phyloP scores from a whole-genome alignment of 2,329 filamentous ascomycete species.

The Pseudocercospora cruenta region DNA sequence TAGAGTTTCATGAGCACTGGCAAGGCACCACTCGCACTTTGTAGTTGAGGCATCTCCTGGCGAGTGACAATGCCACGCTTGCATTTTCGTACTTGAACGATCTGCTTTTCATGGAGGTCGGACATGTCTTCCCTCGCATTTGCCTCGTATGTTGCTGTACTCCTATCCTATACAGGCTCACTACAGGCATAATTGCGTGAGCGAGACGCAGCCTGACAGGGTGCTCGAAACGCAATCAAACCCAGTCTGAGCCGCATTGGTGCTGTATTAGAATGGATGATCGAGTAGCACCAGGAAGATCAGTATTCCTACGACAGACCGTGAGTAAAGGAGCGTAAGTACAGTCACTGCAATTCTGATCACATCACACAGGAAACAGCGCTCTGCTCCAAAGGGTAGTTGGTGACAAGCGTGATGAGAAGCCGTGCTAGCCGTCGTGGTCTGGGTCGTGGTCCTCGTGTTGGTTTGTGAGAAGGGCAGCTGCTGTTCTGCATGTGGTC shows the following conservation, averaged over 20 bases:
- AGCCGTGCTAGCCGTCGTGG: too few relatives aligned
- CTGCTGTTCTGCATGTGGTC: not conserved
- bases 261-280: not conserved
- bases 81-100: too few relatives aligned
- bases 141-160: not conserved
- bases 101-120: too few relatives aligned
- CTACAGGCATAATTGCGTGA: not conserved
- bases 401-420: too few relatives aligned
- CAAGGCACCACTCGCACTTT: not conserved
- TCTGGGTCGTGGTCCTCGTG: not conserved
- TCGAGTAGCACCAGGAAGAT: not conserved
- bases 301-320: too few relatives aligned
- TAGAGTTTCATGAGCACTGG: not conserved
- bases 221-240: not conserved
- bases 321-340: too few relatives aligned
- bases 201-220: not conserved
- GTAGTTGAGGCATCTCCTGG: not conserved
- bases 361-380: too few relatives aligned
- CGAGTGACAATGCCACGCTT: too few relatives aligned
- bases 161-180: too few relatives aligned
- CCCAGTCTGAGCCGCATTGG: not conserved
- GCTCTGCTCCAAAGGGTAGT: too few relatives aligned
- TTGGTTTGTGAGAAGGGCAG: not conserved
- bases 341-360: too few relatives aligned
- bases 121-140: not conserved